phyloP scores from a whole-genome alignment of 345 rosid species.

The Eucalyptus curtisii region DNA sequence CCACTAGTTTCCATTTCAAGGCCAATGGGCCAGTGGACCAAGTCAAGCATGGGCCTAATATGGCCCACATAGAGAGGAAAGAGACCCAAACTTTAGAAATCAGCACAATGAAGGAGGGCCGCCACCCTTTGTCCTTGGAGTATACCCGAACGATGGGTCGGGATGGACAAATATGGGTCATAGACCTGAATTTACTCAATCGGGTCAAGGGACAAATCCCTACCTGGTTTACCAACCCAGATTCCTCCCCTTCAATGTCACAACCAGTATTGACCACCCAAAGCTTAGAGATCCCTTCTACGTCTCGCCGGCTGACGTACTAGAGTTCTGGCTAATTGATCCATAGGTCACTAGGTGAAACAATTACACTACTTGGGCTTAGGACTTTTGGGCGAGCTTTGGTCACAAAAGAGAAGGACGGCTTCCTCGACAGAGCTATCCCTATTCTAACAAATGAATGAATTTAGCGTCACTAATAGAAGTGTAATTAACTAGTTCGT shows the following conservation, averaged over 20 bases:
- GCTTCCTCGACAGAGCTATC: too few relatives aligned
- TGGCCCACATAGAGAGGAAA: not conserved
- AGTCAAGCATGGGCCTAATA: not conserved
- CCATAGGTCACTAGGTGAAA: too few relatives aligned
- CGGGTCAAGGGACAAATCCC: not conserved
- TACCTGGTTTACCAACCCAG: not conserved
- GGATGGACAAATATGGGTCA: not conserved
- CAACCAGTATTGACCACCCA: too few relatives aligned
- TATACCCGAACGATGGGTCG: fast-evolving
- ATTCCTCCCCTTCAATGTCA: not conserved
- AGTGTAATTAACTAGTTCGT: too few relatives aligned
- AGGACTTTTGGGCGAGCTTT: too few relatives aligned
- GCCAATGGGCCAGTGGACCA: not conserved
- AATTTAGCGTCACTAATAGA: too few relatives aligned
- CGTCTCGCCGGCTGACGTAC: fast-evolving
- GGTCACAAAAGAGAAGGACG: too few relatives aligned
- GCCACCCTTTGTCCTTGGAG: not conserved
- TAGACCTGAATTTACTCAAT: not conserved
- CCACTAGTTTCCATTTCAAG: not conserved
- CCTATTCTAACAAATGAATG: too few relatives aligned
- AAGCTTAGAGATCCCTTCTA: too few relatives aligned
- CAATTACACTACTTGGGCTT: too few relatives aligned
- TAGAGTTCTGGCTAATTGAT: too few relatives aligned
- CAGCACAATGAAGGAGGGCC: fast-evolving
- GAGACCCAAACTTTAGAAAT: not conserved